Conservation (phyloP, 2,329 filamentous ascomycete species). For the Cladosporium austrohemisphaericum region DNA sequence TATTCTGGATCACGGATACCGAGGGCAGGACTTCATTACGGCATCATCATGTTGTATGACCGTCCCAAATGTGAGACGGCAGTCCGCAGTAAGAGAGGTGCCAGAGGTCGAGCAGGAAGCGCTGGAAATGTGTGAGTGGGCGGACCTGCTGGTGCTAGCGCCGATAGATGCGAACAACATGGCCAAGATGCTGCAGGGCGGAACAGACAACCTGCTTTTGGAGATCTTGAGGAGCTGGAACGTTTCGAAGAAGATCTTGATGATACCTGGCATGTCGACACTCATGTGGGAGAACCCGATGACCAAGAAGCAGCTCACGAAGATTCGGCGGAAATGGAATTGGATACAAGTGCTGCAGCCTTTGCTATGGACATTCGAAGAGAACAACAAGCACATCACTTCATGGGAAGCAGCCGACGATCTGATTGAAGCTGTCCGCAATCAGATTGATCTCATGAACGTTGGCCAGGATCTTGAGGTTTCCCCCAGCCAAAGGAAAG, state of each 20-base stretch:
- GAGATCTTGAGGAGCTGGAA: constrained; percentile 84
- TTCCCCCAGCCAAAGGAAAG: constrained; percentile 30
- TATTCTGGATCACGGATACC: constrained; percentile 33
- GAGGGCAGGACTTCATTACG: constrained; percentile 31
- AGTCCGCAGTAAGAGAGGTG: constrained; percentile 21
- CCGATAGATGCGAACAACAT: constrained; percentile 81
- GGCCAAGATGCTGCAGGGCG: constrained; percentile 81
- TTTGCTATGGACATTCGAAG: constrained; percentile 75
- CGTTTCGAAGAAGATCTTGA: constrained; percentile 74
- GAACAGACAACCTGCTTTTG: constrained; percentile 75
- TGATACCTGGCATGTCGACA: constrained; percentile 85
- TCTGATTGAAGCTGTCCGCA: constrained; percentile 69
- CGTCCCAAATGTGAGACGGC: constrained; percentile 28
- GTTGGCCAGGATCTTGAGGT: constrained; percentile 67
- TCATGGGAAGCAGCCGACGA: constrained; percentile 63
- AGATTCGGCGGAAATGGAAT: constrained; percentile 77
- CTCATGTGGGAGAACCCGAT: constrained; percentile 88
- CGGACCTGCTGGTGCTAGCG: constrained; percentile 77
- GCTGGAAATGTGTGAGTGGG: constrained; percentile 77
- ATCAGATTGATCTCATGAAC: constrained; percentile 70
- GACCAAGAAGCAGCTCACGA: constrained; percentile 81
- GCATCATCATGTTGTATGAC: constrained; percentile 32
- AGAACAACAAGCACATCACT: constrained; percentile 47
- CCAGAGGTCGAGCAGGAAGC: constrained; percentile 38
- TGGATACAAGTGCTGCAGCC: constrained; percentile 81